Percentiles rank a stretch among this genome's conserved stretches.
Evolutionary conservation across 768 basidiomycete species (phyloP).

Genomic region (Serendipita sp.): DNA sequence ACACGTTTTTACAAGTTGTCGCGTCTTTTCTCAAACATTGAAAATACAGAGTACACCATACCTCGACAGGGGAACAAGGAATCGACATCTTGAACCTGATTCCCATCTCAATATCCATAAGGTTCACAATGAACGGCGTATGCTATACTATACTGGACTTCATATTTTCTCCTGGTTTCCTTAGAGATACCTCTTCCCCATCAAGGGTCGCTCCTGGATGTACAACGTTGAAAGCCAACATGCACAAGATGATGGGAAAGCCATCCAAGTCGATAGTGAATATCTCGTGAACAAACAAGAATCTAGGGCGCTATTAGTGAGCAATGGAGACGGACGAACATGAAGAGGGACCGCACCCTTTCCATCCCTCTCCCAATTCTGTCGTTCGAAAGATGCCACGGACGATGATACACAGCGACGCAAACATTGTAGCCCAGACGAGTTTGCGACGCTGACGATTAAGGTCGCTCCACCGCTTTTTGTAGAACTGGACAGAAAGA

Average conservation of each 20-base stretch:
- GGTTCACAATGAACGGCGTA: too few relatives aligned
- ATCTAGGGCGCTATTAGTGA: background rate
- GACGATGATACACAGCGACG: background rate
- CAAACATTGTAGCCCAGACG: background rate
- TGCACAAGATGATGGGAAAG: background rate
- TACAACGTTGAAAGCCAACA: background rate
- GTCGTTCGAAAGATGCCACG: background rate
- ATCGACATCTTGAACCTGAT: too few relatives aligned
- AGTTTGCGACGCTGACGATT: background rate
- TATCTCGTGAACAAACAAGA: background rate
- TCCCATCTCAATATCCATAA: too few relatives aligned
- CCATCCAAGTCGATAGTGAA: background rate
- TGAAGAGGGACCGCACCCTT: background rate
- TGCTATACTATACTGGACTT: background rate
- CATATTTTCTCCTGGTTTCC: background rate
- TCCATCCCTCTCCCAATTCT: conserved; percentile 2
- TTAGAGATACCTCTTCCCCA: background rate
- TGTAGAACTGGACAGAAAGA: background rate
- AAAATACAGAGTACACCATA: too few relatives aligned
- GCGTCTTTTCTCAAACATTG: too few relatives aligned
- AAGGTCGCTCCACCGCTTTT: background rate
- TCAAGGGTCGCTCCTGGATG: background rate
- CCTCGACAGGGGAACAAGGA: too few relatives aligned
- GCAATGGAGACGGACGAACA: background rate
- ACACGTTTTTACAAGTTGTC: too few relatives aligned